Conservation (phyloP, 2,329 filamentous ascomycete species). For the Dactylellina sp. region DNA sequence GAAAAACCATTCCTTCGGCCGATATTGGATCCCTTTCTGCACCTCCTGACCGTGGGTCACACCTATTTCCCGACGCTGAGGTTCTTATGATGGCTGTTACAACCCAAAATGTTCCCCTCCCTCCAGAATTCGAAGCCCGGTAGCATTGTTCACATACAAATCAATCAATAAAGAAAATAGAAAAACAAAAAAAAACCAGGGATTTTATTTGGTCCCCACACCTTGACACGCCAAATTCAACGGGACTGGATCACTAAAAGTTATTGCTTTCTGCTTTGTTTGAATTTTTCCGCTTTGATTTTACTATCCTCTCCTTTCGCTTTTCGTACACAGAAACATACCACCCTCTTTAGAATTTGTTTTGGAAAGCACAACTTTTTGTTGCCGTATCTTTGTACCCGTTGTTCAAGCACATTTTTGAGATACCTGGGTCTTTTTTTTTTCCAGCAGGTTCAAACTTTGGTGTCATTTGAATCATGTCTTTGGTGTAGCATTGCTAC, state of each 20-base stretch:
- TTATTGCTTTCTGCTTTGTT: constrained; percentile 54
- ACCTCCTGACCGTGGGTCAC: constrained; percentile 44
- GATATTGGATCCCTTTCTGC: constrained; percentile 39
- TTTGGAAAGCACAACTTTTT: constrained; percentile 57
- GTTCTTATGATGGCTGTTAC: constrained; percentile 57
- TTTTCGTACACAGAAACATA: constrained; percentile 40
- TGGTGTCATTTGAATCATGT: constrained; percentile 57
- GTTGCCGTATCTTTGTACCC: constrained; percentile 50
- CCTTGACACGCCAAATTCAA: constrained; percentile 52
- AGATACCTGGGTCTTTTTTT: constrained; percentile 35
- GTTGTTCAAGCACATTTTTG: constrained; percentile 47
- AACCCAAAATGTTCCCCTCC: constrained; percentile 47
- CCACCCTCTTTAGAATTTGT: constrained; percentile 49
- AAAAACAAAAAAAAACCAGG: constrained; percentile 25
- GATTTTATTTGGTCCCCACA: constrained; percentile 42
- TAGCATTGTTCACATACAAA: constrained; percentile 39
- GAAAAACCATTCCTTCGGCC: constrained; percentile 48
- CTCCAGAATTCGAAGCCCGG: constrained; percentile 50
- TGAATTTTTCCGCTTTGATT: constrained; percentile 27
- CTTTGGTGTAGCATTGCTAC: constrained; percentile 55
- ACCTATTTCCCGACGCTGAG: constrained; percentile 52
- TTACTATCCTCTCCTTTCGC: constrained; percentile 23
- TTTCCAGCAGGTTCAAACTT: constrained; percentile 48
- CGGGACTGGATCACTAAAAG: constrained; percentile 57
- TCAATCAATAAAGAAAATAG: too few species aligned